Evolutionary conservation across 2,329 filamentous ascomycete species (phyloP), one percentile per base, ranked within the genome.

Genomic region (Hypomyces perniciosus): DNA sequence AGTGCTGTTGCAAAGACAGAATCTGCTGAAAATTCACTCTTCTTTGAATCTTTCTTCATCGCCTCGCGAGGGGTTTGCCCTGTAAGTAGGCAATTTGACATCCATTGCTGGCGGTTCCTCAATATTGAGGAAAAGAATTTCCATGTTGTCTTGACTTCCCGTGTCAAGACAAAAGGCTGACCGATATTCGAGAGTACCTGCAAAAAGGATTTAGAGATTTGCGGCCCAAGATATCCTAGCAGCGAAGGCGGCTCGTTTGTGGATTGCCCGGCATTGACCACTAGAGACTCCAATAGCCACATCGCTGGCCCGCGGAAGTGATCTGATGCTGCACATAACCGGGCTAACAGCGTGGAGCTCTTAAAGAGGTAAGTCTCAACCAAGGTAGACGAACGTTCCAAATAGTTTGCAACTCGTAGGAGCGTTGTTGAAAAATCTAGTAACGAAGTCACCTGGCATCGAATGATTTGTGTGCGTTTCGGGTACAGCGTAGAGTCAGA

Each of bases 21-120:
- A 56, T 82, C 72, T 0, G 73, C 61, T 5, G 73, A 68, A 13
- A 75, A 62, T 47, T 76, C 72, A 10, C 76, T 71, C 29, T 77
- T 72, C 57, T 78, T 78, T 43, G 73, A 68, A 43, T 75, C 76
- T 40, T 72, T 72, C 56, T 82, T 82, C 61, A 90, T 72, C 5
- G 86, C 80, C 59, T 93, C 84, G 55, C 88, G 83, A 4, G 92
- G 90, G 1, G 90, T 90, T 62, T 84, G 86, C 26, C 91, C 93
- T 6, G 90, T 96, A 37, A 97, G 81, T 7, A 99, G 77, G 63
- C 91, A 95, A 55, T 96, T 89, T 0, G 92, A 89, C 73, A 99
- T 88, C 88, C 92, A 97, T 63, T 96, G 91, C 65, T 99, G 93
- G 56, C 90, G 85, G 64, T 90, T 91, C 57, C 87, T 86, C 54